Percentiles rank a stretch among this genome's conserved stretches.
These are phyloP conservation scores for Cordyceps militaris DNA, from an alignment of 2,329 filamentous ascomycete species.

Conservation along the genomic window DNA sequence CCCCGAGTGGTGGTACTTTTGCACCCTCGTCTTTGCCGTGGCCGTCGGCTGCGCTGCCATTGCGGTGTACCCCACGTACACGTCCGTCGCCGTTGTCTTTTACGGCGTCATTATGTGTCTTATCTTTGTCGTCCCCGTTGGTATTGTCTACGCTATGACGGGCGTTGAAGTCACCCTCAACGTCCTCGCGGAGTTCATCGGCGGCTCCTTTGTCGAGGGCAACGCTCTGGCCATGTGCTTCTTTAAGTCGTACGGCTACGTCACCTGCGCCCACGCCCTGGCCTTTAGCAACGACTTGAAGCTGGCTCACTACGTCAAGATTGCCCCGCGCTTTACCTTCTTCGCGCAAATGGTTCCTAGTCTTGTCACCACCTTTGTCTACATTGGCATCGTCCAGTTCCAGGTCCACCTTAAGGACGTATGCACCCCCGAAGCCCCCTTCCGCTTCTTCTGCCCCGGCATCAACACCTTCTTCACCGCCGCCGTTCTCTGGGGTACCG, in stretches of 20 bases:
- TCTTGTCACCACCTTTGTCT: constrained; percentile 39
- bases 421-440: constrained; percentile 30
- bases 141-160: constrained; percentile 37
- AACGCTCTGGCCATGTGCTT: constrained; percentile 31
- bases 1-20: constrained; percentile 38
- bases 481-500: constrained; percentile 43
- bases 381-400: constrained; percentile 37
- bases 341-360: constrained; percentile 40
- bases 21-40: constrained; percentile 27
- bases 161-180: constrained; percentile 36
- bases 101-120: constrained; percentile 33
- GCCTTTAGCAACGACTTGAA: constrained; percentile 39
- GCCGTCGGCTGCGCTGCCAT: constrained; percentile 31
- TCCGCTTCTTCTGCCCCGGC: constrained; percentile 30
- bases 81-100: constrained; percentile 33
- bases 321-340: constrained; percentile 40
- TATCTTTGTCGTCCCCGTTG: constrained; percentile 36
- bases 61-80: constrained; percentile 34
- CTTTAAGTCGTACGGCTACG: constrained; percentile 28
- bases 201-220: constrained; percentile 29
- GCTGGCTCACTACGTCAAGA: constrained; percentile 44
- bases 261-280: constrained; percentile 24
- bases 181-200: constrained; percentile 35
- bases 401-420: constrained; percentile 28
- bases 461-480: constrained; percentile 29